Evolutionary conservation across 768 basidiomycete species (phyloP), one percentile per base, ranked within the genome.

Genomic region (Auricularia sp.): DNA sequence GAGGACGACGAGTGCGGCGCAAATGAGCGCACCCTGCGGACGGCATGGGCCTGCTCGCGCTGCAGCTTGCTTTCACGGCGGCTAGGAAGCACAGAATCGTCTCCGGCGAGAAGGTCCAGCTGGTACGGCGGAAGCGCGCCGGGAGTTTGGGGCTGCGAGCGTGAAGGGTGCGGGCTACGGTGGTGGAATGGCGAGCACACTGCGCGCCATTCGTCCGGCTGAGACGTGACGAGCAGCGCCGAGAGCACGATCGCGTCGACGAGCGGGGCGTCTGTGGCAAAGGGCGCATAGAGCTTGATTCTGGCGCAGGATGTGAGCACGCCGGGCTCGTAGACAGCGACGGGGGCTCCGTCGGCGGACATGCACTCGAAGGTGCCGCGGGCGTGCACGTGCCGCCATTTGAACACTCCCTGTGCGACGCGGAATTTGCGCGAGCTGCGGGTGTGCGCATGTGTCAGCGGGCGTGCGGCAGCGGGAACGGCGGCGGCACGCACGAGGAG

Each of bases 361-460:
- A 80, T 81, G 69, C 90, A 91, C 88, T 91, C 64, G 14, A 39
- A n/a, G 51, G 63, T 61, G n/a, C 44, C 67, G 21, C 35, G 34
- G 47, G 68, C 73, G 1, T 84, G 86, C 16, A 81, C 76, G 56
- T 81, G 82, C 68, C 85, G 88, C 90, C 90, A 91, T 73, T 86
- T 88, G 72, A 91, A 71, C 18, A 74, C 75, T 53, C 85, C 81
- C 0, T 83, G 78, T 68, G 84, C 84, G 67, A 85, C 80, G 0
- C 76, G 79, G 71, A 91, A 91, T 73, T 84, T 88, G 65, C 84
- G 84, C 4, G 76, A 42, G 7, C 39, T 42, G 39, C 72, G 75
- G 79, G 73, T 75, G 3, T 47, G n/a, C 70, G 64, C 5, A 75
- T 80, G 68, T 35, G 63, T 62, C 60, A 36, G 67, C 34, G 34